Conservation (phyloP, 2,329 filamentous ascomycete species). For the Diplodia mutila region DNA sequence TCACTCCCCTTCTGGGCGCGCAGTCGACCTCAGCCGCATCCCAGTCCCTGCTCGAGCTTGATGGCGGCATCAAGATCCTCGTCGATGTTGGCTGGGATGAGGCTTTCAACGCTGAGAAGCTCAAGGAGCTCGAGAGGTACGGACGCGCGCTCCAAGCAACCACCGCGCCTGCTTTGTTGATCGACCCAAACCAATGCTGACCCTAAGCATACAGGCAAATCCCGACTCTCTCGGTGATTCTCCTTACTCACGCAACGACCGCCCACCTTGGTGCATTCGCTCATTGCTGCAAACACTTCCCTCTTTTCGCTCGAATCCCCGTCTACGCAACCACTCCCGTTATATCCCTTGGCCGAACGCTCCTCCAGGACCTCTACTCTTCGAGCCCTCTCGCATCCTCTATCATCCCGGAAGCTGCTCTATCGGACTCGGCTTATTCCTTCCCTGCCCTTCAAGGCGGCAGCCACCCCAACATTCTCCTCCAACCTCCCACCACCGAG, state of each 20-base stretch:
- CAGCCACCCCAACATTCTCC: slow-evolving; percentile 55
- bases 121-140: slow-evolving; percentile 89
- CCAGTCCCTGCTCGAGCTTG: slow-evolving; percentile 94
- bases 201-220: slow-evolving; percentile 68
- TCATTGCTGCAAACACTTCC: slow-evolving; percentile 96
- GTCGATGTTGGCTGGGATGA: slow-evolving; percentile 97
- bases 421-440: slow-evolving; percentile 65
- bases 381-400: slow-evolving; percentile 88
- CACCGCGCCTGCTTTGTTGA: not conserved
- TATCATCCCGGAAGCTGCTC: slow-evolving; percentile 72
- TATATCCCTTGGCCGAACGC: slow-evolving; percentile 86
- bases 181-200: slow-evolving; percentile 8
- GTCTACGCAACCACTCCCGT: slow-evolving; percentile 94
- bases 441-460: slow-evolving; percentile 58
- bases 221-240: slow-evolving; percentile 87
- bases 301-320: slow-evolving; percentile 87
- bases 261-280: slow-evolving; percentile 91
- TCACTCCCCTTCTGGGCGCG: slow-evolving; percentile 88
- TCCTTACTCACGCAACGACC: slow-evolving; percentile 91
- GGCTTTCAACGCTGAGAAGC: slow-evolving; percentile 77
- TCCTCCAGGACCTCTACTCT: slow-evolving; percentile 89
- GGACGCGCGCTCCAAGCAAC: not conserved
- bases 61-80: slow-evolving; percentile 93
- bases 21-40: slow-evolving; percentile 85
- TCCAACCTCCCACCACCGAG: slow-evolving; percentile 75